Evolutionary conservation across 371 early-diverging fungal species (phyloP).

Genomic region (Apophysomyces trapeziformis): DNA sequence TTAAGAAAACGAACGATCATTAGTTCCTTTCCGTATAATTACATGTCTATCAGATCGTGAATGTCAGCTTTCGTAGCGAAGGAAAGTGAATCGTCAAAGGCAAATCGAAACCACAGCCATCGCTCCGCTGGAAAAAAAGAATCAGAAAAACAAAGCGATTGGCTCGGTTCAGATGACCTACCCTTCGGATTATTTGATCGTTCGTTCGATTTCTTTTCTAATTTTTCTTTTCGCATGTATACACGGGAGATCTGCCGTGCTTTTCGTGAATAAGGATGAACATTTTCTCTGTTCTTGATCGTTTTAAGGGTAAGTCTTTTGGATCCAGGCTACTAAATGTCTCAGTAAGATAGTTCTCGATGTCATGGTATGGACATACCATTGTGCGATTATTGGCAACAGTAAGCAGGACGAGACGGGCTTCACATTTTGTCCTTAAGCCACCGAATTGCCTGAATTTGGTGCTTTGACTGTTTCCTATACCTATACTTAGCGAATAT

Average conservation of each 20-base stretch:
- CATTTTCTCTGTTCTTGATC: slow-evolving; percentile 64
- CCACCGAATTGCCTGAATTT: too few species aligned
- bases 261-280: slow-evolving; percentile 68
- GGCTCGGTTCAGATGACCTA: slow-evolving; percentile 8
- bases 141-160: background rate
- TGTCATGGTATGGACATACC: too few species aligned
- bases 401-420: too few species aligned
- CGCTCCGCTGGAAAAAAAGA: slow-evolving; percentile 42
- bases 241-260: slow-evolving; percentile 61
- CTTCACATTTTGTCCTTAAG: too few species aligned
- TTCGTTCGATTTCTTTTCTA: slow-evolving; percentile 40
- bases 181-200: slow-evolving; percentile 34
- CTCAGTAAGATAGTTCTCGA: background rate
- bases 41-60: slow-evolving; percentile 56
- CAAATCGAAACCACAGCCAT: slow-evolving; percentile 66
- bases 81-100: slow-evolving; percentile 50
- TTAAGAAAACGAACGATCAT: background rate
- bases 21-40: slow-evolving; percentile 12
- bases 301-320: slow-evolving; percentile 63
- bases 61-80: slow-evolving; percentile 51
- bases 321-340: slow-evolving; percentile 45
- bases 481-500: too few species aligned
- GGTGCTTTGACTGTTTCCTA: too few species aligned
- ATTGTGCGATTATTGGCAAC: too few species aligned
- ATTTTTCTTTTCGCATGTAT: slow-evolving; percentile 55